Evolutionary conservation across 2,329 filamentous ascomycete genomes (phyloP).

Genomic region (Xylaria multiplex): DNA sequence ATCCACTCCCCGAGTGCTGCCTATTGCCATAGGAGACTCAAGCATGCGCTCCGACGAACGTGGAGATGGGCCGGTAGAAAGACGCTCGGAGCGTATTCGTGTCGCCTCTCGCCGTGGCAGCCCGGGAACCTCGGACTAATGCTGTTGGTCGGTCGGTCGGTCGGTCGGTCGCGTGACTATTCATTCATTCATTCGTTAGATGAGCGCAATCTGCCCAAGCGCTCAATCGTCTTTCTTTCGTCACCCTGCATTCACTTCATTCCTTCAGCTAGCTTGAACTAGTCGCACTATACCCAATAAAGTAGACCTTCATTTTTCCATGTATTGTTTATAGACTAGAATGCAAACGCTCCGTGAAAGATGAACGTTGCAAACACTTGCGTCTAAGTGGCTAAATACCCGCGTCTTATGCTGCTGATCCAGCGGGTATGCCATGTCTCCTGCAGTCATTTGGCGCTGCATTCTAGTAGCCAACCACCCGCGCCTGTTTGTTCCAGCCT

Average conservation of each 20-base stretch:
- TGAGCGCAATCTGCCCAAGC: background rate
- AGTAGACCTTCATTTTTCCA: background rate
- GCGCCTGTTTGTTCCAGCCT: background rate
- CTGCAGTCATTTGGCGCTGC: background rate
- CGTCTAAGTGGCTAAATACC: constrained; percentile 8
- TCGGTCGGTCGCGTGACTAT: background rate
- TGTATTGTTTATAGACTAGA: no score
- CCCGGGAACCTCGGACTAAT: background rate
- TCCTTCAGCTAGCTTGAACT: background rate
- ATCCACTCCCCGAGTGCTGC: constrained; percentile 3
- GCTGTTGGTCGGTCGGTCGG: background rate
- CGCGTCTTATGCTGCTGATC: background rate
- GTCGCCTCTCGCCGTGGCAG: background rate
- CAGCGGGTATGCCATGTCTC: background rate
- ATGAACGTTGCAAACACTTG: background rate
- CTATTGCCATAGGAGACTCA: background rate
- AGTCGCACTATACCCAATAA: constrained; percentile 18
- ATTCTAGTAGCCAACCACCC: background rate
- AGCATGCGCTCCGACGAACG: background rate
- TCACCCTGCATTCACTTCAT: constrained; percentile 2
- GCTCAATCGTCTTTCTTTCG: constrained; percentile 1
- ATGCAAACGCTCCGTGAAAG: background rate
- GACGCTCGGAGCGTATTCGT: constrained; percentile 16
- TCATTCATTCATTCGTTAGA: constrained; percentile 4
- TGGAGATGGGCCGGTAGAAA: background rate